Percentiles rank a stretch among this genome's conserved stretches.
These are phyloP conservation scores for Monosporascus sp. DNA, from an alignment of 2,329 filamentous ascomycete genomes.

Conservation along the genomic window DNA sequence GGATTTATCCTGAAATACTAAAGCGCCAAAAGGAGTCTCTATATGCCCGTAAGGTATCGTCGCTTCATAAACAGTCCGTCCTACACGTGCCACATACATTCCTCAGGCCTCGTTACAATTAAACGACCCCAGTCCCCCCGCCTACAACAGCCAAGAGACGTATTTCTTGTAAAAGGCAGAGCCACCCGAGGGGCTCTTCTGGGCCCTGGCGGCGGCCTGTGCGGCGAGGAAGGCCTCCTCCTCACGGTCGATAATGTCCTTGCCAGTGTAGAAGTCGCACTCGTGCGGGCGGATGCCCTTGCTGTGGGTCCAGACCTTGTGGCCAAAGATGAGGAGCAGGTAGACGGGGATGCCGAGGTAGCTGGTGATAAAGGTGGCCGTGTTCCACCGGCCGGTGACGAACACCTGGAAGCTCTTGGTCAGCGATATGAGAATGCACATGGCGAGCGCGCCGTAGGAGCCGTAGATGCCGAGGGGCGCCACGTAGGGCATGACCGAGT, in stretches of 20 bases:
- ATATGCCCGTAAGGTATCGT: too few relatives aligned
- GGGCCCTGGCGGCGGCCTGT: constrained; percentile 36
- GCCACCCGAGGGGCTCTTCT: constrained; percentile 22
- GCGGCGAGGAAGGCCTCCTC: constrained; percentile 62
- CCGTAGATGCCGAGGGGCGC: constrained; percentile 69
- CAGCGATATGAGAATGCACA: constrained; percentile 68
- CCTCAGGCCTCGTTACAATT: background rate
- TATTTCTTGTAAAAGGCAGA: constrained; percentile 54
- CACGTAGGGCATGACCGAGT: constrained; percentile 54
- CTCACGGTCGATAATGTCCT: constrained; percentile 67
- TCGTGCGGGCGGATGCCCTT: constrained; percentile 51
- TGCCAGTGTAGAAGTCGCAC: constrained; percentile 67
- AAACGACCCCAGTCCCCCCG: background rate
- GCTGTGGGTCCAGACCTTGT: constrained; percentile 54
- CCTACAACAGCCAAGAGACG: constrained; percentile 57
- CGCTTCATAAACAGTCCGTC: too few relatives aligned
- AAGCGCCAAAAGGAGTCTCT: too few relatives aligned
- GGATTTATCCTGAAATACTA: too few relatives aligned
- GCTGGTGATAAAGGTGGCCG: constrained; percentile 70
- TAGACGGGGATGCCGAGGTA: constrained; percentile 76
- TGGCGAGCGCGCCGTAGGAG: constrained; percentile 60
- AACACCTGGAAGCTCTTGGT: constrained; percentile 83
- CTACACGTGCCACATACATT: background rate
- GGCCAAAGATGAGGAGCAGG: constrained; percentile 62
- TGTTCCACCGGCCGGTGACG: constrained; percentile 39